phyloP scores from a whole-genome alignment of 2,329 filamentous ascomycete species.

The Beauveria pseudobassiana region DNA sequence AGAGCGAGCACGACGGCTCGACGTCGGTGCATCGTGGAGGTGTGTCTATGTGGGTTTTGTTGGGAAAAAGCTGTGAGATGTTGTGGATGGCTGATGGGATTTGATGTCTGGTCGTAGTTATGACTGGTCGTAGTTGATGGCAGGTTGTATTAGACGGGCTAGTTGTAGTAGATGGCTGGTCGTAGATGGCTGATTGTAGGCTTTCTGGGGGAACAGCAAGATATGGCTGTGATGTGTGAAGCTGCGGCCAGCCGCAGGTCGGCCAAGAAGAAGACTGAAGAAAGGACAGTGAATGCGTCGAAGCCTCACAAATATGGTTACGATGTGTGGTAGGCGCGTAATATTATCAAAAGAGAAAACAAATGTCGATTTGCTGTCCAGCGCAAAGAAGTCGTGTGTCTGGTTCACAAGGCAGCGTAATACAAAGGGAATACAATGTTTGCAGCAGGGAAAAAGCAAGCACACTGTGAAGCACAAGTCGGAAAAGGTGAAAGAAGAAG shows the following conservation, averaged over 20 bases:
- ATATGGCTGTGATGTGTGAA: background rate
- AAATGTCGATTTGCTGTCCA: background rate
- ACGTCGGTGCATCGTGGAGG: background rate
- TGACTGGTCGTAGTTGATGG: background rate
- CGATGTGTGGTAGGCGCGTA: background rate
- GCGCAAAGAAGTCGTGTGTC: background rate
- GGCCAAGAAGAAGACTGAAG: background rate
- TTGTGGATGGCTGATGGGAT: background rate
- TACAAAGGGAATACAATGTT: background rate
- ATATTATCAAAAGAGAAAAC: background rate
- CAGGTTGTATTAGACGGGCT: no score
- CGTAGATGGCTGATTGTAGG: no score
- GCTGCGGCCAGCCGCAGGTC: conserved; percentile 5
- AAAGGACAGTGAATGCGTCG: background rate
- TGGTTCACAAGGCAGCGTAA: background rate
- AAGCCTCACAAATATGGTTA: background rate
- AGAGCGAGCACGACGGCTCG: background rate
- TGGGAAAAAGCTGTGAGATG: background rate
- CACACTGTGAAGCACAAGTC: background rate
- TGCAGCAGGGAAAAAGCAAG: background rate
- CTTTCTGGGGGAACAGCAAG: no score
- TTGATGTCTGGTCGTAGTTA: no score
- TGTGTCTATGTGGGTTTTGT: background rate
- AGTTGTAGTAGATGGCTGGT: no score
- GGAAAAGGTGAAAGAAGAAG: conserved; percentile 7